phyloP scores from a whole-genome alignment of 73 alveolate species.

The Urostyla sp. region DNA sequence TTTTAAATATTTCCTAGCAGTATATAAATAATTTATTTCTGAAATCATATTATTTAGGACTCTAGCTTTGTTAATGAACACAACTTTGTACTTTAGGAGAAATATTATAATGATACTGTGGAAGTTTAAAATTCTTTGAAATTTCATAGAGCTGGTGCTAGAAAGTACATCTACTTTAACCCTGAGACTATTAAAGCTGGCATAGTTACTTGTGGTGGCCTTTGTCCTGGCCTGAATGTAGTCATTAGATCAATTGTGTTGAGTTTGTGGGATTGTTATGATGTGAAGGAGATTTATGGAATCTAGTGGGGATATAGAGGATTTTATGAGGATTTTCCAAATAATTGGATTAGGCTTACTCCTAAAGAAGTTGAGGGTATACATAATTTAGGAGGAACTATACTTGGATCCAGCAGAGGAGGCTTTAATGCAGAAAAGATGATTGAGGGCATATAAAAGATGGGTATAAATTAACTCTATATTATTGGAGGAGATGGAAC shows the following conservation, averaged over 20 bases:
- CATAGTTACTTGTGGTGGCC: slow-evolving; percentile 90
- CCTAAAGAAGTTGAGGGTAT: slow-evolving; percentile 74
- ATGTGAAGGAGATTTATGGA: slow-evolving; percentile 80
- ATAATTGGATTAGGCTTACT: slow-evolving; percentile 76
- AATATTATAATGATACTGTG: slow-evolving; percentile 46
- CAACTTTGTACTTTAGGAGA: slow-evolving; percentile 38
- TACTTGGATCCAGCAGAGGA: slow-evolving; percentile 87
- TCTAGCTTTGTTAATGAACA: slow-evolving; percentile 29
- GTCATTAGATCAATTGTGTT: slow-evolving; percentile 91
- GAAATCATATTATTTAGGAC: background rate
- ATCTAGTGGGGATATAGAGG: slow-evolving; percentile 89
- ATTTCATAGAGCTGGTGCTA: slow-evolving; percentile 61
- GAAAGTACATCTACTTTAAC: slow-evolving; percentile 34
- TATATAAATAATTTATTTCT: background rate
- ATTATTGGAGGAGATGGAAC: slow-evolving; percentile 97
- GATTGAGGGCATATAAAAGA: slow-evolving; percentile 69
- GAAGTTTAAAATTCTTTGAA: slow-evolving; percentile 17
- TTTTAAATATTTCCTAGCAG: slow-evolving; percentile 13
- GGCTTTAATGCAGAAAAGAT: slow-evolving; percentile 84
- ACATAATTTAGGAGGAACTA: slow-evolving; percentile 87
- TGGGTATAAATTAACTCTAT: slow-evolving; percentile 85
- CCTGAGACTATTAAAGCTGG: slow-evolving; percentile 81
- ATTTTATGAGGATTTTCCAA: slow-evolving; percentile 74
- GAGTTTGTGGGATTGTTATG: slow-evolving; percentile 81
- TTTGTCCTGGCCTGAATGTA: slow-evolving; percentile 94